A percentile compares a stretch with the other conserved stretches of the same genome.
phyloP scores from a whole-genome alignment of 1,284 basidiomycete genomes.

The Cryptococcus sp. region DNA sequence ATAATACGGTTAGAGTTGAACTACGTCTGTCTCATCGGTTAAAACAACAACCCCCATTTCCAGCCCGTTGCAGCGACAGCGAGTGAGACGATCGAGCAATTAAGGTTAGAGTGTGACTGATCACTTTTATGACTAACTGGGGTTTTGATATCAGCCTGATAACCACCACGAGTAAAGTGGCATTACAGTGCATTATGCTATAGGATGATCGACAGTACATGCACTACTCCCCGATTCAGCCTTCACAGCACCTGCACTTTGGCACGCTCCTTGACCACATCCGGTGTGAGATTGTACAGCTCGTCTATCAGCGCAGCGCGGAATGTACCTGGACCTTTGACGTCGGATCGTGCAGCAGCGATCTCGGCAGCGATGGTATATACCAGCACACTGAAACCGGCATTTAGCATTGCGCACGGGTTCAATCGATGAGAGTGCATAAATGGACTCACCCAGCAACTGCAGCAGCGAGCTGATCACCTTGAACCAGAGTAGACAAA shows the following conservation, averaged over 20 bases:
- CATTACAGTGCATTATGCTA: too few relatives aligned
- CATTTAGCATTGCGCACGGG: too few relatives aligned
- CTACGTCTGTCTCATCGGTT: too few relatives aligned
- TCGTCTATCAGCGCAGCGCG: constrained; percentile 82
- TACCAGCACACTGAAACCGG: constrained; percentile 65
- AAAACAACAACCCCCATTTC: too few relatives aligned
- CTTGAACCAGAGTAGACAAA: constrained; percentile 59
- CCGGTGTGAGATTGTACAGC: constrained; percentile 65
- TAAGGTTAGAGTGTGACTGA: too few relatives aligned
- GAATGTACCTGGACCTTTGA: constrained; percentile 84
- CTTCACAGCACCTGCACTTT: constrained; percentile 54
- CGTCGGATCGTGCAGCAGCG: constrained; percentile 68
- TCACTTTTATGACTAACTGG: too few relatives aligned
- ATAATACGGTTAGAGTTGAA: too few relatives aligned
- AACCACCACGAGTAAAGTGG: too few relatives aligned
- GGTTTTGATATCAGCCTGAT: too few relatives aligned
- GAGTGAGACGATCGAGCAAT: too few relatives aligned
- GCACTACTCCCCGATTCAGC: background rate
- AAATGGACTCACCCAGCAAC: constrained; percentile 73
- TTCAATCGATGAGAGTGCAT: too few relatives aligned
- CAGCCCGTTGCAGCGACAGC: too few relatives aligned
- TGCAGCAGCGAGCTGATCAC: constrained; percentile 73
- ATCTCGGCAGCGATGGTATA: constrained; percentile 82
- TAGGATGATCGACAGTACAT: background rate
- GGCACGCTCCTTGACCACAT: constrained; percentile 58